These are phyloP conservation scores for Ogataea trehalophila DNA, from an alignment of 805 yeast genomes.

Conservation along the genomic window DNA sequence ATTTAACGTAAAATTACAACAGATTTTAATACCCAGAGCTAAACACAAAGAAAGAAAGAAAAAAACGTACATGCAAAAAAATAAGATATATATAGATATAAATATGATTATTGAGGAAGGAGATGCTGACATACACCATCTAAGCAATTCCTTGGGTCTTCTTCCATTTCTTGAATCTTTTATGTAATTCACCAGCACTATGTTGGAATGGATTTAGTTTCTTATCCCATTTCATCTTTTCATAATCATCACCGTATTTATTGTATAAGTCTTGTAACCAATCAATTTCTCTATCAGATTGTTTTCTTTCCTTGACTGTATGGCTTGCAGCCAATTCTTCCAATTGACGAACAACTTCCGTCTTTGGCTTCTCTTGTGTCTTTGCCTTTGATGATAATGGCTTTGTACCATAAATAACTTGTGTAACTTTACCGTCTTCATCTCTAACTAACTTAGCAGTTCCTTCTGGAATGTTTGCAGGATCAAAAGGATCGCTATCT, in stretches of 20 bases:
- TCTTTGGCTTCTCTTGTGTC: slow-evolving; percentile 25
- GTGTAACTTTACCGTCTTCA: slow-evolving; percentile 58
- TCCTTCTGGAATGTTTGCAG: slow-evolving; percentile 65
- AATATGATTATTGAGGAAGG: too few relatives aligned
- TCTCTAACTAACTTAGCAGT: slow-evolving; percentile 75
- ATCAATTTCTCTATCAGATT: slow-evolving; percentile 66
- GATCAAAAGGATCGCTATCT: slow-evolving; percentile 44
- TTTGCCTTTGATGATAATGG: background rate
- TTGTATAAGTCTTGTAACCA: slow-evolving; percentile 64
- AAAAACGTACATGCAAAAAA: background rate
- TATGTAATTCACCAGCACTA: slow-evolving; percentile 76
- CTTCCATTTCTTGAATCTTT: slow-evolving; percentile 70
- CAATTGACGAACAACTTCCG: slow-evolving; percentile 64
- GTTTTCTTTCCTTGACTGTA: slow-evolving; percentile 46
- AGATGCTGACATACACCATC: background rate
- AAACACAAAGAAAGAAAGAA: background rate
- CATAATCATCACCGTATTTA: slow-evolving; percentile 85
- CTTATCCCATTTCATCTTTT: slow-evolving; percentile 88
- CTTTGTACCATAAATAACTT: slow-evolving; percentile 69
- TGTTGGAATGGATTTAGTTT: slow-evolving; percentile 80
- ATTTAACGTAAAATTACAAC: too few relatives aligned
- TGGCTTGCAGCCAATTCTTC: slow-evolving; percentile 51
- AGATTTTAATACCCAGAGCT: background rate
- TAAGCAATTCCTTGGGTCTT: slow-evolving; percentile 22
- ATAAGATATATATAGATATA: too few relatives aligned